A percentile compares a stretch with the other conserved stretches of the same genome.
phyloP scores from a whole-genome alignment of 176 grass and related monocot species.

The Oryza brachyantha region DNA sequence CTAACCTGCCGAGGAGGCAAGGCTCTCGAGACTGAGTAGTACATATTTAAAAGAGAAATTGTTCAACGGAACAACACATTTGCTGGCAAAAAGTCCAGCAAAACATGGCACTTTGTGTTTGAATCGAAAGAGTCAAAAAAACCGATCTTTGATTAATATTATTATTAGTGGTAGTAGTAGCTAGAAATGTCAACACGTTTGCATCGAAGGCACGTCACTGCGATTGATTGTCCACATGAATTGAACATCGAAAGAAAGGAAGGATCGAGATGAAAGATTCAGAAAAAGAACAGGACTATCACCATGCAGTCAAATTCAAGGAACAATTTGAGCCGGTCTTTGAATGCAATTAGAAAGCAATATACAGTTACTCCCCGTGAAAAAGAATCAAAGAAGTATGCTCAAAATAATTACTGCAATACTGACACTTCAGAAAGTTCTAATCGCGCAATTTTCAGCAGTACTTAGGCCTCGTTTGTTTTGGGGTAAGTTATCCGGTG shows the following conservation, averaged over 20 bases:
- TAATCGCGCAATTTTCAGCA: no score
- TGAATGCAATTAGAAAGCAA: not conserved
- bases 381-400: not conserved
- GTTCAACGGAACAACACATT: not conserved
- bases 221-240: not conserved
- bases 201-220: conserved; percentile 30
- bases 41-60: not conserved
- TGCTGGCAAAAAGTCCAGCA: not conserved
- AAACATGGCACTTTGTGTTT: not conserved
- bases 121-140: conserved; percentile 27
- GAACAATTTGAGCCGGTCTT: not conserved
- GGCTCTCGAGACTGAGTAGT: not conserved
- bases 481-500: no score
- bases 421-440: not conserved
- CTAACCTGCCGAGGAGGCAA: not conserved
- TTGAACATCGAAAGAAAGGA: not conserved
- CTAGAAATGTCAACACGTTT: conserved; percentile 47
- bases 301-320: not conserved
- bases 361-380: not conserved
- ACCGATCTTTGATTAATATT: not conserved
- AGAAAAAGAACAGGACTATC: not conserved
- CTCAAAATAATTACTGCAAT: not conserved
- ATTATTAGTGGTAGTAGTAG: not conserved
- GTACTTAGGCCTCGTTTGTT: no score
- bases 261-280: not conserved